Percentiles rank a stretch among this genome's conserved stretches.
Evolutionary conservation across 2,329 filamentous ascomycete genomes (phyloP).

Genomic region (Phyllosticta citrichinensis): DNA sequence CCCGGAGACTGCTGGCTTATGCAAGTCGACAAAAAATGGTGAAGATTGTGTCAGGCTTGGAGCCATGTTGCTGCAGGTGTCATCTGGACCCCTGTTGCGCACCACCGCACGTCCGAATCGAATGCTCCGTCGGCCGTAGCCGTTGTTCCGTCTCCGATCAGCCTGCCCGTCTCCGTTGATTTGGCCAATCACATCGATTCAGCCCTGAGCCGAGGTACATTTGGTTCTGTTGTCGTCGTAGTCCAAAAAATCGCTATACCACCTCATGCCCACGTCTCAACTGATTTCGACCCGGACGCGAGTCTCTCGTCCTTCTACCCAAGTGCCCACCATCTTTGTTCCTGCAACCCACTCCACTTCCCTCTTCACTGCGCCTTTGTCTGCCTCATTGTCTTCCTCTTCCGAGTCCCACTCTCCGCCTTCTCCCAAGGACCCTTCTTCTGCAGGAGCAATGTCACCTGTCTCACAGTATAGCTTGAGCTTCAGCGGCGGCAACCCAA

Average conservation of each 20-base stretch:
- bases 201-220: neutral
- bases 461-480: conserved; percentile 76
- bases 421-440: conserved; percentile 46
- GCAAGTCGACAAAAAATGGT: neutral
- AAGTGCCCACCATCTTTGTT: conserved; percentile 72
- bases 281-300: conserved; percentile 56
- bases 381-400: conserved; percentile 29
- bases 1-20: neutral
- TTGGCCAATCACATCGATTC: neutral
- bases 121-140: neutral
- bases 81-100: neutral
- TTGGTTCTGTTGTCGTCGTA: neutral
- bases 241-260: conserved; percentile 2
- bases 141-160: neutral
- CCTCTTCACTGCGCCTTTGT: conserved; percentile 46
- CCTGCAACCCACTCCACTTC: conserved; percentile 73
- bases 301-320: conserved; percentile 64
- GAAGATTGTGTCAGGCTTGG: neutral
- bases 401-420: conserved; percentile 41
- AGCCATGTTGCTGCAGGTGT: neutral
- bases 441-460: conserved; percentile 75
- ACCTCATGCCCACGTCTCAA: neutral
- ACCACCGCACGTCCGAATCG: neutral
- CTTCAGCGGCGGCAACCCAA: conserved; percentile 52
- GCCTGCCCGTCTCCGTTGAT: neutral